phyloP scores from a whole-genome alignment of 257 asterid species.

The Plectranthus barbatus region DNA sequence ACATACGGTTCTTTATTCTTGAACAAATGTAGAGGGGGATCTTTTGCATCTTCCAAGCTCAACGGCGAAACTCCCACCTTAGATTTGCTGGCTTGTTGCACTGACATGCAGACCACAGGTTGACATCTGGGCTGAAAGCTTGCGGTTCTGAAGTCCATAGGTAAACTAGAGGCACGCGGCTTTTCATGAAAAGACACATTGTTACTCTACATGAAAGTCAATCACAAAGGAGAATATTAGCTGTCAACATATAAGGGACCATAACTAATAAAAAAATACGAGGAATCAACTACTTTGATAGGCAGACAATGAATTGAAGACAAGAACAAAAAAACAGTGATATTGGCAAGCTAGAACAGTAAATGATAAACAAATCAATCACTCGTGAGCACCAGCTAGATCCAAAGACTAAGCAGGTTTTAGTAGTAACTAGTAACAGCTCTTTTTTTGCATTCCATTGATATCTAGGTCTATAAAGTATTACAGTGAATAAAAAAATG shows the following conservation, averaged over 20 bases:
- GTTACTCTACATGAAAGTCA: constrained; percentile 30
- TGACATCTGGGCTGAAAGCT: constrained; percentile 27
- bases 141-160: constrained; percentile 30
- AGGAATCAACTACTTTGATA: neutral
- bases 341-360: neutral
- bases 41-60: constrained; percentile 73
- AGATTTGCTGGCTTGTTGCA: constrained; percentile 70
- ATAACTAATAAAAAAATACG: neutral
- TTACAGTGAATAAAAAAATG: neutral
- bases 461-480: neutral
- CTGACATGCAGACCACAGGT: constrained; percentile 64
- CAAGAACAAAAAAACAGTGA: neutral
- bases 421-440: neutral
- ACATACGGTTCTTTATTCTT: constrained; percentile 78
- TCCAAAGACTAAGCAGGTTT: neutral
- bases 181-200: constrained; percentile 37
- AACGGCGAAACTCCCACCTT: constrained; percentile 69
- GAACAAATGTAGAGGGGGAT: constrained; percentile 81
- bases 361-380: neutral
- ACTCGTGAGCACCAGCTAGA: neutral
- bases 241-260: neutral
- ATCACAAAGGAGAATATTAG: constrained; percentile 1
- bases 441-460: neutral
- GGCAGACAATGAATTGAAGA: neutral
- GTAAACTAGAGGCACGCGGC: constrained; percentile 26